Percentiles rank a stretch among this genome's conserved stretches.
Conservation (phyloP, 106 monocot genomes). For the Dioscorea zingiberensis region DNA sequence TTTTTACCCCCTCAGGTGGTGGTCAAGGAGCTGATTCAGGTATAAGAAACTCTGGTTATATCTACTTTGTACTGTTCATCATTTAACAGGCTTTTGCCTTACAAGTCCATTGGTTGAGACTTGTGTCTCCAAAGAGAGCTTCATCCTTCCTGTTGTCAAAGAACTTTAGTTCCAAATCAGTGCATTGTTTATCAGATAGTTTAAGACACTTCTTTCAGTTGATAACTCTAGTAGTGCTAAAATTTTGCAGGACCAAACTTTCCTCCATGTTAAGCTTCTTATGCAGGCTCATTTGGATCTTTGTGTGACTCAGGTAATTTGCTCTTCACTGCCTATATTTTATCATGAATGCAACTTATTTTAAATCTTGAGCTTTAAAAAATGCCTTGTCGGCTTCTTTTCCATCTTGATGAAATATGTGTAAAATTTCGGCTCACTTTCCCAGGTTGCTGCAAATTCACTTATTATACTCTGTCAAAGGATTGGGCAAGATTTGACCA, state of each 20-base stretch:
- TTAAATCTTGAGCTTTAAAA: too few relatives aligned
- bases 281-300: slow-evolving; percentile 62
- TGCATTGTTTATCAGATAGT: background rate
- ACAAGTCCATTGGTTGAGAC: background rate
- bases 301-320: slow-evolving; percentile 58
- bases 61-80: background rate
- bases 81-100: background rate
- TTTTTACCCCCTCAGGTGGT: slow-evolving; percentile 50
- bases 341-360: background rate
- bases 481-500: slow-evolving; percentile 74
- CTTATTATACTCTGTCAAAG: slow-evolving; percentile 63
- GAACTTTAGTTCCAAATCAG: too few relatives aligned
- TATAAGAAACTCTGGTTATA: slow-evolving; percentile 15
- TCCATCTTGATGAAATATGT: background rate
- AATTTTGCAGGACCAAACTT: slow-evolving; percentile 59
- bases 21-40: slow-evolving; percentile 72
- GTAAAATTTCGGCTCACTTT: slow-evolving; percentile 5
- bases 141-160: too few relatives aligned
- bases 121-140: too few relatives aligned
- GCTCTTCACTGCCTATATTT: background rate
- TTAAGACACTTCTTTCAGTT: background rate
- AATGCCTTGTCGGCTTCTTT: too few relatives aligned
- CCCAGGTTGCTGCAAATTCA: slow-evolving; percentile 69
- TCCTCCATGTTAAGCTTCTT: slow-evolving; percentile 70
- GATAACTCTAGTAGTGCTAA: slow-evolving; percentile 3